Evolutionary conservation across 805 yeast genomes (phyloP), one percentile per base, ranked within the genome.

Genomic region (Spathaspora hagerdaliae): DNA sequence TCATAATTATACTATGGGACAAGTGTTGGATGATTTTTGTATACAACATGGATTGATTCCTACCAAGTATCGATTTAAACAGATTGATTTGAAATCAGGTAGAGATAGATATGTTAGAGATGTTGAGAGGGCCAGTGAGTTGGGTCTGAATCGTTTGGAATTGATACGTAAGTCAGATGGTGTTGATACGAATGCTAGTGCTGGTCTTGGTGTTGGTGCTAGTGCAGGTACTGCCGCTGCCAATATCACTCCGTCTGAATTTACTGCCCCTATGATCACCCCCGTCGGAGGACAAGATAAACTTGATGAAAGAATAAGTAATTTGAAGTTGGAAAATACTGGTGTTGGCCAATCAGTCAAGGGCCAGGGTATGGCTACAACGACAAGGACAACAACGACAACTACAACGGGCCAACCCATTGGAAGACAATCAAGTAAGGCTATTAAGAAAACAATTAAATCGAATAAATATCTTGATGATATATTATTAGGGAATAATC

Each of bases 211-310:
- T 10, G 38, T 38, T 24, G 41, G 27, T 14, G 43, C 34, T 6
- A 35, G 27, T 27, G 38, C 36, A 27, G 46, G 31, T 5, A 44
- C 47, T 12, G 41, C 55, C 13, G 58, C 54, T 32, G 51, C 52
- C 6, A 59, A 58, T 10, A 65, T 65, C 11, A 66, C 72, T 0
- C 69, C 70, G 1, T 54, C 61, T 1, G 59, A 59, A 1, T n/a
- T n/a, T n/a, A n/a, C n/a, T n/a, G 43, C 54, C 33, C 7, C 48
- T 10, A 47, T 44, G 41, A 44, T 47, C 9, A 47, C 51, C 7
- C 69, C 65, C 0, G 9, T 27, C 31, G n/a, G n/a, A n/a, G 58
- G 57, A 2, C 44, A 45, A 31, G 49, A 45, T 10, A 58, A 50
- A 35, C 41, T 58, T 14, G 63, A 56, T 8, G 60, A 53, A 10